A percentile compares a stretch with the other conserved stretches of the same genome.
Conservation (phyloP, 2,329 filamentous ascomycete species). For the Dothistroma pini region DNA sequence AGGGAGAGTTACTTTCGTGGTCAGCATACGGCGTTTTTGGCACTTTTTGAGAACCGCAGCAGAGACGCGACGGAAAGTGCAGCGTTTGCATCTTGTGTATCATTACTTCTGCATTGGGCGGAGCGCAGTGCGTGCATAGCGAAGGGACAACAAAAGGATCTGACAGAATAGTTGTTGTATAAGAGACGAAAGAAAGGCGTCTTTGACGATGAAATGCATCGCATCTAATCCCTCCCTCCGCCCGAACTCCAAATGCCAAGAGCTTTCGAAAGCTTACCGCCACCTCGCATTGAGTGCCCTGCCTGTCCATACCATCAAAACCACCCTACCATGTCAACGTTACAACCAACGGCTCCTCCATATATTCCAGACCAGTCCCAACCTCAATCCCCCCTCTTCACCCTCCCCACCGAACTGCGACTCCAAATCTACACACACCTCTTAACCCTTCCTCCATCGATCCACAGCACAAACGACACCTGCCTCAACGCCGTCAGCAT, state of each 20-base stretch:
- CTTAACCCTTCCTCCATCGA: background rate
- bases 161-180: background rate
- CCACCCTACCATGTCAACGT: background rate
- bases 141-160: background rate
- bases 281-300: background rate
- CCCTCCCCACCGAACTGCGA: conserved; percentile 2
- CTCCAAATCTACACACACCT: background rate
- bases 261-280: background rate
- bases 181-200: background rate
- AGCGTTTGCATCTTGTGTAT: background rate
- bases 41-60: background rate
- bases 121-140: background rate
- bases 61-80: background rate
- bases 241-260: background rate
- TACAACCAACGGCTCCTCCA: background rate
- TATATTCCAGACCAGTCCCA: background rate
- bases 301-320: background rate
- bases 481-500: conserved; percentile 2
- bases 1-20: background rate
- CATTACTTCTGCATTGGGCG: background rate
- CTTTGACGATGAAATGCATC: background rate
- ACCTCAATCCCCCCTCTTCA: conserved; percentile 4
- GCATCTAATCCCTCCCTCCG: background rate
- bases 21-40: background rate
- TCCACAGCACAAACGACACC: conserved; percentile 3